phyloP scores from a whole-genome alignment of 1,284 basidiomycete species.

The Rhodotorula sp. region DNA sequence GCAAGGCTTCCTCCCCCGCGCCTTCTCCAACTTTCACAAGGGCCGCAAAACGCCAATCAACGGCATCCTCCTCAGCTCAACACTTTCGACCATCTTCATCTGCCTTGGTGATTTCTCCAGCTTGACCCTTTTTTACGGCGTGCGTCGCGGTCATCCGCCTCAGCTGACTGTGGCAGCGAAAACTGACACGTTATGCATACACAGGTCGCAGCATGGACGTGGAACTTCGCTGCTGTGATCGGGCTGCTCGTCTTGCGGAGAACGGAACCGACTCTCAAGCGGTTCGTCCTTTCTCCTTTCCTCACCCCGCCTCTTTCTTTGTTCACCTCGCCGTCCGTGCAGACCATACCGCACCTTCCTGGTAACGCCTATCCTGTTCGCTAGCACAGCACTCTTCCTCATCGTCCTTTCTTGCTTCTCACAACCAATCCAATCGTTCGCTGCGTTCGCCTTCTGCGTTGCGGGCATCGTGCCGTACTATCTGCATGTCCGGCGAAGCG shows the following conservation, averaged over 20 bases:
- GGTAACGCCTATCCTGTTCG: slow-evolving; percentile 84
- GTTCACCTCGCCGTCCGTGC: not conserved
- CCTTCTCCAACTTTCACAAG: slow-evolving; percentile 73
- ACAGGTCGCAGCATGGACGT: slow-evolving; percentile 79
- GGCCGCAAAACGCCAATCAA: slow-evolving; percentile 78
- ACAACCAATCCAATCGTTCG: slow-evolving; percentile 80
- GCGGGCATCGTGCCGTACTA: slow-evolving; percentile 35
- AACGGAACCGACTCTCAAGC: slow-evolving; percentile 83
- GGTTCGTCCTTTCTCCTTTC: slow-evolving; percentile 52
- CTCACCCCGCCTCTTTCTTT: not conserved
- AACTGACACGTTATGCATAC: slow-evolving; percentile 25
- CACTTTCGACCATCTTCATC: slow-evolving; percentile 71
- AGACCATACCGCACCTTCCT: slow-evolving; percentile 92
- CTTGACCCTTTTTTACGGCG: slow-evolving; percentile 49
- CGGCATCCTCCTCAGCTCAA: slow-evolving; percentile 70
- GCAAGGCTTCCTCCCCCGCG: slow-evolving; percentile 78
- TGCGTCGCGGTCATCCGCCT: slow-evolving; percentile 65
- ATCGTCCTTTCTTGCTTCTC: slow-evolving; percentile 93
- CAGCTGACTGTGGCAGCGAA: slow-evolving; percentile 46
- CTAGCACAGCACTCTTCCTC: slow-evolving; percentile 84
- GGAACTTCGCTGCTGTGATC: slow-evolving; percentile 85
- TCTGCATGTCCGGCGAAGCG: slow-evolving; percentile 17
- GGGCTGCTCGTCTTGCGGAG: slow-evolving; percentile 83
- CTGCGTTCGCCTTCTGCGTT: slow-evolving; percentile 58
- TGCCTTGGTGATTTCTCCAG: slow-evolving; percentile 72